Percentiles rank a stretch among this genome's conserved stretches.
phyloP scores from a whole-genome alignment of 1,139 yeast species.

The Suhomyces wounanorum region DNA sequence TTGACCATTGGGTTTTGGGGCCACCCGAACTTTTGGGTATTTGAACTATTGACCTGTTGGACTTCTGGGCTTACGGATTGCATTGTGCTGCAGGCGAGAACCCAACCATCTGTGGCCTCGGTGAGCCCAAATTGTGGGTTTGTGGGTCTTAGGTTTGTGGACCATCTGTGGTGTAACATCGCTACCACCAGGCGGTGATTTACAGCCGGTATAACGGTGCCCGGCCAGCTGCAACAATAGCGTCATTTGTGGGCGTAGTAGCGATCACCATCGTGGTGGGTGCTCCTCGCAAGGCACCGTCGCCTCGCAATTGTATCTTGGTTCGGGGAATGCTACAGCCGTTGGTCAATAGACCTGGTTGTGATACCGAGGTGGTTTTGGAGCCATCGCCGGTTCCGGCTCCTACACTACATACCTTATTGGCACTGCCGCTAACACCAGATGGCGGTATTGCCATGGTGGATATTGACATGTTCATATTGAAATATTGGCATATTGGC shows the following conservation, averaged over 20 bases:
- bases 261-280: background rate
- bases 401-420: too few relatives aligned
- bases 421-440: too few relatives aligned
- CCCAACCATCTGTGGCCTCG: too few relatives aligned
- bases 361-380: background rate
- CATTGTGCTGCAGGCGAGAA: too few relatives aligned
- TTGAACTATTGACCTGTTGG: too few relatives aligned
- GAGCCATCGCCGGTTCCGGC: too few relatives aligned
- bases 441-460: too few relatives aligned
- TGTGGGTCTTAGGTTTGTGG: background rate
- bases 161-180: background rate
- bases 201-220: background rate
- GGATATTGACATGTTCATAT: too few relatives aligned
- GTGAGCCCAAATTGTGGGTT: background rate
- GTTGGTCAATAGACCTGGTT: background rate
- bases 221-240: background rate
- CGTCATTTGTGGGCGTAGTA: background rate
- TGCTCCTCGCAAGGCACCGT: background rate
- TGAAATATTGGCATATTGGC: too few relatives aligned
- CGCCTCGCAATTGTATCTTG: background rate
- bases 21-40: too few relatives aligned
- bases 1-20: too few relatives aligned
- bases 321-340: background rate
- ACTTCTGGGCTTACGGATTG: background rate
- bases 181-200: background rate